phyloP scores from a whole-genome alignment of 495 filamentous ascomycete genomes.

The Pyronema omphalodes region DNA sequence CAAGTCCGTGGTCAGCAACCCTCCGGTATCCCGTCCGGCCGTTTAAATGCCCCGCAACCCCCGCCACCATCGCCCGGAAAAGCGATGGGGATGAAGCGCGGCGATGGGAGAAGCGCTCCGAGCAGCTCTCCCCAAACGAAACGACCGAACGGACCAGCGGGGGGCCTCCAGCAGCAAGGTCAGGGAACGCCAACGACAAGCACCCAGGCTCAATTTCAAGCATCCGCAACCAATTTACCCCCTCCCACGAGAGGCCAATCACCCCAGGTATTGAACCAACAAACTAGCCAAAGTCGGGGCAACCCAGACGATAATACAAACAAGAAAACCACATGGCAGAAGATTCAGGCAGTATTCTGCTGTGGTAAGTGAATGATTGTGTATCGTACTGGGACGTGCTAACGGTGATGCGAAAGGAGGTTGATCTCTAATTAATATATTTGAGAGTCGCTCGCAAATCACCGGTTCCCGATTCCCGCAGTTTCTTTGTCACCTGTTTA shows the following conservation, averaged over 20 bases:
- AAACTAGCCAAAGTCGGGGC: slow-evolving; percentile 2
- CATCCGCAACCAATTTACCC: slow-evolving; percentile 67
- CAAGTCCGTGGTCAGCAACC: slow-evolving; percentile 40
- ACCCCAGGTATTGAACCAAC: slow-evolving; percentile 16
- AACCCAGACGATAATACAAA: not conserved
- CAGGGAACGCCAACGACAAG: slow-evolving; percentile 61
- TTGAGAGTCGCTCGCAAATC: not conserved
- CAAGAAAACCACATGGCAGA: slow-evolving; percentile 5
- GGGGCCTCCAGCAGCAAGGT: slow-evolving; percentile 42
- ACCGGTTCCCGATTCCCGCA: not conserved
- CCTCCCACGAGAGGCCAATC: slow-evolving; percentile 22
- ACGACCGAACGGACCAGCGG: slow-evolving; percentile 50
- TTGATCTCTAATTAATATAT: not conserved
- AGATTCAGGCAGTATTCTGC: slow-evolving; percentile 6
- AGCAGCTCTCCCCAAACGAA: slow-evolving; percentile 47
- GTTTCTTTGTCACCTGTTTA: slow-evolving; percentile 8
- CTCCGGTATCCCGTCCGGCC: slow-evolving; percentile 52
- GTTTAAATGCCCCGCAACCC: slow-evolving; percentile 95
- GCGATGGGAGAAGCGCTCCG: slow-evolving; percentile 64
- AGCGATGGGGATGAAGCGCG: slow-evolving; percentile 54
- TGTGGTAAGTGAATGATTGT: slow-evolving; percentile 2
- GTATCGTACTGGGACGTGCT: not conserved
- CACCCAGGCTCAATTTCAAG: slow-evolving; percentile 79
- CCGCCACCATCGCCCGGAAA: slow-evolving; percentile 75
- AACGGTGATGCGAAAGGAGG: not conserved